phyloP scores from a whole-genome alignment of 768 basidiomycete genomes.

The button mushroom (Agaricus bisporus) region DNA sequence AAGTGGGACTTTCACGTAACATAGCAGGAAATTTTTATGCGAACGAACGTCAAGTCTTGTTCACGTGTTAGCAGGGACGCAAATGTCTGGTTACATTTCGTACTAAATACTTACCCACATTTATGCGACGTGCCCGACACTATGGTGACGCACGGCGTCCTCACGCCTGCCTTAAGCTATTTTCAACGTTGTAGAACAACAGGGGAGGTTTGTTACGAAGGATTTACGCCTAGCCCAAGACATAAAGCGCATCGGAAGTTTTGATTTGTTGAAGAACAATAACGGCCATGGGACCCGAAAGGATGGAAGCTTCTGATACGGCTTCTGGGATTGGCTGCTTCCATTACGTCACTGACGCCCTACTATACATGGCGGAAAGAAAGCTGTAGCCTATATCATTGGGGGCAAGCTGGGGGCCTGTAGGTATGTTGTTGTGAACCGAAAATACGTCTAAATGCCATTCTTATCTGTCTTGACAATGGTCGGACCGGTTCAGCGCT shows the following conservation, averaged over 20 bases:
- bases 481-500: background rate
- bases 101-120: background rate
- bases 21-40: slow-evolving; percentile 1
- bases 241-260: background rate
- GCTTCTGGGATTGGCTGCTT: background rate
- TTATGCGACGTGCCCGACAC: no score
- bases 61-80: background rate
- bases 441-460: background rate
- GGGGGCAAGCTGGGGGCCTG: no score
- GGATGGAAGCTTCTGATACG: background rate
- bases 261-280: background rate
- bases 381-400: background rate
- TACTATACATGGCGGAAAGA: slow-evolving; percentile 3
- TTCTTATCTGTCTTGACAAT: background rate
- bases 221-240: background rate
- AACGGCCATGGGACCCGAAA: slow-evolving; percentile 1
- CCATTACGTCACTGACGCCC: slow-evolving; percentile 16
- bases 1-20: slow-evolving; percentile 3
- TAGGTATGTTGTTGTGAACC: background rate
- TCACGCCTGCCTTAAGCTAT: no score
- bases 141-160: no score
- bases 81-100: no score
- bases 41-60: background rate
- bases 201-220: background rate
- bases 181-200: background rate